These are phyloP conservation scores for Claviceps sp. DNA, from an alignment of 2,329 filamentous ascomycete genomes.

Conservation along the genomic window DNA sequence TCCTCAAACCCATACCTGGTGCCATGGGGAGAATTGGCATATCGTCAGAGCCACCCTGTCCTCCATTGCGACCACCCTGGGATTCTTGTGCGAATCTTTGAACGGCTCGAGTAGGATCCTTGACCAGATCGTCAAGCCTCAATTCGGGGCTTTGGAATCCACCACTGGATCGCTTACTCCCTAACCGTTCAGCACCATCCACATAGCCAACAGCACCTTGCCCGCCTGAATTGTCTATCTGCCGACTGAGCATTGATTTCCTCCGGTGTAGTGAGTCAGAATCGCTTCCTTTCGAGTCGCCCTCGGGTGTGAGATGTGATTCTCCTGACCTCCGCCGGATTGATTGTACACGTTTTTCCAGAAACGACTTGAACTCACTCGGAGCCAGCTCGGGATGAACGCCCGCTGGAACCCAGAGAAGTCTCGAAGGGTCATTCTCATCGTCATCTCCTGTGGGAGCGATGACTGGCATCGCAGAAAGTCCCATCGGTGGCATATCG, in stretches of 20 bases:
- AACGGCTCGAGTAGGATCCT: conserved; percentile 60
- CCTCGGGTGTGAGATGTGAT: conserved; percentile 45
- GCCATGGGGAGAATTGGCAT: conserved; percentile 74
- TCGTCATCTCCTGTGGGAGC: conserved; percentile 62
- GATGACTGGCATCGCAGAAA: conserved; percentile 57
- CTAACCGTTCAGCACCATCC: conserved; percentile 71
- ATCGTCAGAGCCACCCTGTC: conserved; percentile 46
- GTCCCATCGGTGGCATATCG: conserved; percentile 57
- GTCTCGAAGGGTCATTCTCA: conserved; percentile 73
- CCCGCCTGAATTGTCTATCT: conserved; percentile 63
- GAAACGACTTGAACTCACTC: conserved; percentile 90
- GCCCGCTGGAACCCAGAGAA: conserved; percentile 92
- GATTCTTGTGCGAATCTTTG: conserved; percentile 51
- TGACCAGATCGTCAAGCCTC: conserved; percentile 70
- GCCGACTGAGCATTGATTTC: conserved; percentile 89
- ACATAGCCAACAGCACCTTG: conserved; percentile 51
- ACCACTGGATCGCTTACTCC: conserved; percentile 54
- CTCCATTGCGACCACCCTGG: conserved; percentile 28
- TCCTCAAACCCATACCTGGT: conserved; percentile 65
- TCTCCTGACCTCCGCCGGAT: conserved; percentile 76
- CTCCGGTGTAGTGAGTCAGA: conserved; percentile 59
- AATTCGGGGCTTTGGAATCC: conserved; percentile 43
- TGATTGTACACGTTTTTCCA: conserved; percentile 83
- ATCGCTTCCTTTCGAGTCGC: conserved; percentile 35
- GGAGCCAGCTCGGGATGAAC: conserved; percentile 91